Evolutionary conservation across 1,284 basidiomycete genomes (phyloP), one percentile per base, ranked within the genome.

Genomic region (Melampsora americana): DNA sequence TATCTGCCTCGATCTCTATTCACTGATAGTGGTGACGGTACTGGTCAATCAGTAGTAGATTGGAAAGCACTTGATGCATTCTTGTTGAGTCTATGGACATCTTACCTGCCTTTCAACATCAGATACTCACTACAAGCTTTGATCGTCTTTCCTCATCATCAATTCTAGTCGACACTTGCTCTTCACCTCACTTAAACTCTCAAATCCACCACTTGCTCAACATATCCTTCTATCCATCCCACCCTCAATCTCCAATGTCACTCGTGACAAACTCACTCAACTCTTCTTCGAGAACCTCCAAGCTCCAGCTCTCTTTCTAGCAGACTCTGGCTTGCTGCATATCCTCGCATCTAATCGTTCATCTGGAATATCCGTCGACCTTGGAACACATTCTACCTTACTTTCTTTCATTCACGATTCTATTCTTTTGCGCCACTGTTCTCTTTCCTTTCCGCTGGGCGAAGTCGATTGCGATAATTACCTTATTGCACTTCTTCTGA

Each of bases 21-120:
- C 77, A 71, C 72, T 78, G 66, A 48, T 79, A 75, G 77, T 78
- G 79, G 60, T 35, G 60, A 48, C n/a, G 61, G 50, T 39, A 53
- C 35, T 23, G 48, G 35, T 73, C 70, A 73, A 73, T 35, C 64
- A 18, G 62, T 65, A 5, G 56, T 61, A 18, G 70, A 73, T 66
- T 73, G 70, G 70, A 79, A 67, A 50, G 69, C 61, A 32, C 60
- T 62, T 48, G 64, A 69, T 53, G 62, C 59, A 30, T 62, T 69
- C 59, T 61, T 68, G 62, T 69, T 60, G 56, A 30, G 44, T n/a
- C 35, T 64, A 30, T 64, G 9, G 2, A 64, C 20, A 18, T 35
- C 7, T n/a, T 11, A 30, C 28, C 26, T 20, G 30, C 50, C 28
- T 46, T 32, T 26, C 42, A 9, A 32, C 20, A 32, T 30, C 50